A percentile compares a stretch with the other conserved stretches of the same genome.
phyloP scores from a whole-genome alignment of 345 rosid genomes.

The Linum tenue region DNA sequence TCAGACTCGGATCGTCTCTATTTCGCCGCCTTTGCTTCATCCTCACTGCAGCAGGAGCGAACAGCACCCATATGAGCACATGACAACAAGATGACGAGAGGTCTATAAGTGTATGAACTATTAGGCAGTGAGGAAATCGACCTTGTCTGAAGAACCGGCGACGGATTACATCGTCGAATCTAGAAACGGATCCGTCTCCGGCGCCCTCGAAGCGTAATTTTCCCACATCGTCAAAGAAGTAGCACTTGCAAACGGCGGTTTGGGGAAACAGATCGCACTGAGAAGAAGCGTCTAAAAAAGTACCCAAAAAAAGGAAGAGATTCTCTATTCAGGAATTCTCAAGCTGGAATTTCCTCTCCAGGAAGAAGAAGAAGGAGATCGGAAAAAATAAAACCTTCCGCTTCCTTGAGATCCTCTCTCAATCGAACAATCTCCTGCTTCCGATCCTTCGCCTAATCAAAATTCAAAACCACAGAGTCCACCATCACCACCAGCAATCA shows the following conservation, averaged over 20 bases:
- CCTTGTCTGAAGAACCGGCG: constrained; percentile 84
- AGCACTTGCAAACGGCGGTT: constrained; percentile 71
- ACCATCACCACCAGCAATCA: constrained; percentile 1
- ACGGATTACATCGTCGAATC: constrained; percentile 56
- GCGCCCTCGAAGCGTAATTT: constrained; percentile 27
- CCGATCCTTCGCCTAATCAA: constrained; percentile 64
- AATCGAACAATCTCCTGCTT: constrained; percentile 63
- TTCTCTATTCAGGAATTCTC: background rate
- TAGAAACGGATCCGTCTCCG: constrained; percentile 35
- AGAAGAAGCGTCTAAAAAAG: constrained; percentile 41
- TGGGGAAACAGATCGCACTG: constrained; percentile 50
- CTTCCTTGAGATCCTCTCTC: constrained; percentile 67
- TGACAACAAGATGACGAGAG: background rate
- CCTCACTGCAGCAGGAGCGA: constrained; percentile 42
- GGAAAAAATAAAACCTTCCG: constrained; percentile 42
- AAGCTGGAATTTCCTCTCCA: background rate
- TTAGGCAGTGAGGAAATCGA: constrained; percentile 6
- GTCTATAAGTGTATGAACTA: background rate
- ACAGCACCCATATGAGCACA: background rate
- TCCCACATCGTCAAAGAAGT: constrained; percentile 78
- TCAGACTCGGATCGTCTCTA: constrained; percentile 26
- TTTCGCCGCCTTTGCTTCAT: constrained; percentile 31
- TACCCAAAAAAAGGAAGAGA: background rate
- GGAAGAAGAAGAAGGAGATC: background rate
- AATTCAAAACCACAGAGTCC: constrained; percentile 5